Evolutionary conservation across 1,284 basidiomycete genomes (phyloP), one percentile per base, ranked within the genome.

Genomic region (Sanghuangporus baumii): DNA sequence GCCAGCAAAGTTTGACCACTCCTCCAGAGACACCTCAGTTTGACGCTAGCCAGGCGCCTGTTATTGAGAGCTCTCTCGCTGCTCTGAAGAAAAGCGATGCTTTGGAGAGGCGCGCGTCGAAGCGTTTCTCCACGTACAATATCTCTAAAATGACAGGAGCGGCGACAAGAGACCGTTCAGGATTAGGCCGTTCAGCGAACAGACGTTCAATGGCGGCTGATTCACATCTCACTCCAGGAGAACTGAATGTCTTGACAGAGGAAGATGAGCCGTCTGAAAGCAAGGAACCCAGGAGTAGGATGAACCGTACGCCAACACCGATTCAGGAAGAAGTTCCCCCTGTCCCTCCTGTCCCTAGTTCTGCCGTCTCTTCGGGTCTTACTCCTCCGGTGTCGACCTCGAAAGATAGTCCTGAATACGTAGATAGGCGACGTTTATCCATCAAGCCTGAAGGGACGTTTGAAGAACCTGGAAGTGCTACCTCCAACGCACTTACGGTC

Each of bases 51-150:
- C 75, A 79, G 36, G 74, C 79, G 3, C 87, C 90, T 31, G 89
- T 86, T 5, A 87, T 93, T 36, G 88, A 90, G 48, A 89, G 85
- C 60, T 95, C 94, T 7, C 81, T 98, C 14, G 93, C 93, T 9
- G 94, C 94, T 0, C 81, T 99, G 48, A 91, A 96, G 73, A 87
- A 89, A 67, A 87, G 86, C 50, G 95, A 97, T 67, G 85, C 89
- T 0, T 82, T 98, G 18, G 94, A 96, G 71, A 86, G 96, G 9
- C 82, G 96, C 47, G 96, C 96, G 3, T 96, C 93, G 31, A 98
- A 98, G 72, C 89, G 96, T 0, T 99, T 96, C 77, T 98, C 95
- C 60, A 91, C 91, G 0, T 99, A 97, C 73, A 94, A 95, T 59
- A 93, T 98, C 71, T 90, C 92, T 67, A 97, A 96, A 77, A 96